Evolutionary conservation across 768 basidiomycete genomes (phyloP).

Genomic region (Trametes coccinea): DNA sequence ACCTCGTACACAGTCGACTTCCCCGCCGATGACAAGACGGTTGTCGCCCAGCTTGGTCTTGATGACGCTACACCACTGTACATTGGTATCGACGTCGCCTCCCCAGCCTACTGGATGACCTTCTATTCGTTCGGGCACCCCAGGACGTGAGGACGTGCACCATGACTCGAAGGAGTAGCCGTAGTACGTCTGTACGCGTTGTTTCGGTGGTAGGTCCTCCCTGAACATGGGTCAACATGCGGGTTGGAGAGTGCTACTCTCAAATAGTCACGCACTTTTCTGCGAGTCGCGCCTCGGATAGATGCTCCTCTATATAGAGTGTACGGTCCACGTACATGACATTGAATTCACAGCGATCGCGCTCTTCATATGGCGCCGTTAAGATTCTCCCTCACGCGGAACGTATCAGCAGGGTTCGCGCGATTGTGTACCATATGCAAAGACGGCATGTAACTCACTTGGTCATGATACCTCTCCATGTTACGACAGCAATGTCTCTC

Average conservation of each 20-base stretch:
- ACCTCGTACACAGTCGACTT: constrained; percentile 90
- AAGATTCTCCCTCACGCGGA: constrained; percentile 63
- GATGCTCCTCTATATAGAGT: constrained; percentile 75
- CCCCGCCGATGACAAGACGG: constrained; percentile 79
- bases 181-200: constrained; percentile 70
- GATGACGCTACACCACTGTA: constrained; percentile 89
- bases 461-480: constrained; percentile 85
- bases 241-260: too few species aligned
- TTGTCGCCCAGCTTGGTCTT: constrained; percentile 78
- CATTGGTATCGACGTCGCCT: constrained; percentile 82
- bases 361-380: constrained; percentile 79
- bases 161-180: constrained; percentile 91
- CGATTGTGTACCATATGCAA: too few species aligned
- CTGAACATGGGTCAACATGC: constrained; percentile 37
- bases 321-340: constrained; percentile 74
- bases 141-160: constrained; percentile 54
- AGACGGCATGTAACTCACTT: constrained; percentile 49
- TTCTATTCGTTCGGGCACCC: constrained; percentile 10
- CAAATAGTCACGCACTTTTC: constrained; percentile 55
- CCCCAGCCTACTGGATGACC: constrained; percentile 57
- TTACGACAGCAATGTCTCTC: constrained; percentile 56
- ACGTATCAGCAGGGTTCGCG: constrained; percentile 1
- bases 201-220: constrained; percentile 62
- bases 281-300: constrained; percentile 53
- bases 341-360: constrained; percentile 80